phyloP scores from a whole-genome alignment of 768 basidiomycete species.

The Xerocomus potaroensis region DNA sequence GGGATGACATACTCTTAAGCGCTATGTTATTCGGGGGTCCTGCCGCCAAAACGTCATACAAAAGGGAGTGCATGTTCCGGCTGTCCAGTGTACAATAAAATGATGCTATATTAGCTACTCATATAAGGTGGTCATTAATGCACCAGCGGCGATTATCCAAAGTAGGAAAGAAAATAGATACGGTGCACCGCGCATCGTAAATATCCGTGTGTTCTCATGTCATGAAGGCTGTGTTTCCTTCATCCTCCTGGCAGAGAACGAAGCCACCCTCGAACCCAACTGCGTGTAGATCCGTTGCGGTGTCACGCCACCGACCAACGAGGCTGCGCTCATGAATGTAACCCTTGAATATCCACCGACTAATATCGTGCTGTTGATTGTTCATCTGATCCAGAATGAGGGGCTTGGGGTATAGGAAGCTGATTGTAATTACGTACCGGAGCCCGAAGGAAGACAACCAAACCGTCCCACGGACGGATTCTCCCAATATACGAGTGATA shows the following conservation, averaged over 20 bases:
- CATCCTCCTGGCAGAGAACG: constrained; percentile 36
- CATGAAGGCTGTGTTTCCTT: constrained; percentile 13
- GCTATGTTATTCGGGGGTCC: constrained; percentile 8
- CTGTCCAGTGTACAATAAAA: neutral
- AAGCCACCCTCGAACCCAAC: constrained; percentile 52
- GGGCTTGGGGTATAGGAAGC: constrained; percentile 1
- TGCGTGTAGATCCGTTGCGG: constrained; percentile 34
- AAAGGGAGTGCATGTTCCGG: neutral
- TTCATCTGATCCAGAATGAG: constrained; percentile 31
- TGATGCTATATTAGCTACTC: constrained; percentile 8
- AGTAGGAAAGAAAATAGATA: constrained; percentile 10
- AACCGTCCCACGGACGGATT: constrained; percentile 49
- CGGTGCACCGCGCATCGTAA: constrained; percentile 12
- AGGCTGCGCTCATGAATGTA: constrained; percentile 48
- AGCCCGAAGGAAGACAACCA: constrained; percentile 42
- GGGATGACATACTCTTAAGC: constrained; percentile 13
- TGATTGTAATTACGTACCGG: constrained; percentile 35
- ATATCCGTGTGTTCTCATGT: constrained; percentile 17
- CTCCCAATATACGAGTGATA: constrained; percentile 43
- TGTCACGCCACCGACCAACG: constrained; percentile 54
- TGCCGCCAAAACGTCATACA: neutral
- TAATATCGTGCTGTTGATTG: constrained; percentile 27
- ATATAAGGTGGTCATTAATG: constrained; percentile 10
- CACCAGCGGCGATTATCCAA: constrained; percentile 11
- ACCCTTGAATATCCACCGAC: constrained; percentile 50